Evolutionary conservation across 352 stramenopile species (phyloP), one percentile per base, ranked within the genome.

Genomic region (Phytophthora melonis): DNA sequence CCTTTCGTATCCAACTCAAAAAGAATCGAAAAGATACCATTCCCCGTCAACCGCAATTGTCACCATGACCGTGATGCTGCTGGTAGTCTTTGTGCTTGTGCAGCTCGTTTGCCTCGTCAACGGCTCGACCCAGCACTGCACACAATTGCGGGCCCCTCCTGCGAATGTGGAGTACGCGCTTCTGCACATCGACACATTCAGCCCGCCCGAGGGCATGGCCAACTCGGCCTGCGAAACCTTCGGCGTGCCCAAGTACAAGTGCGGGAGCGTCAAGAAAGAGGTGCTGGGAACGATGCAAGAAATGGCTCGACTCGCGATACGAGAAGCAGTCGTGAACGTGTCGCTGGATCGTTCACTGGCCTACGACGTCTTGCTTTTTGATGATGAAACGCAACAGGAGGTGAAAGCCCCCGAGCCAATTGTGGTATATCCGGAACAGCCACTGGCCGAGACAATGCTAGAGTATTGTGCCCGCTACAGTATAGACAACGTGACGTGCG

Each of bases 321-420:
- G 70, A 21, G 86, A 93, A 54, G 77, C 59, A 13, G 58, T 91
- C 18, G 82, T 88, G 34, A 93, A 91, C 53, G 59, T 93, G 53
- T 89, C 83, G 30, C 61, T 90, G 34, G 86, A 93, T 60, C 78
- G 75, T 60, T 80, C 75, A 30, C 70, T 93, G 25, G 36, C 43
- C 19, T 93, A 90, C 62, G 59, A 81, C 14, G 58, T 92, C 19
- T 69, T 23, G 45, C 60, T 77, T 1, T 1, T 45, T n/a, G 68
- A 68, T 19, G n/a, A 70, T 21, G 36, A 19, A 11, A 73, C 45
- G 7, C 50, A 68, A 18, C 53, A 77, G n/a, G 10, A 53, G 19
- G 19, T 79, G 19, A 67, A 66, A 41, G 43, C 80, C 11, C 59
- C 67, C 16, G 67, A 78, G 57, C 64, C 47, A 21, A 56, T 88